Conservation (phyloP, 78 protist genomes). For the slime mould (Dictyostelium discoideum) region dicty_2.7 NC_007089.4:2181501-2182000, state of each 20-base stretch:
- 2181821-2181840: neutral
- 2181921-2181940: neutral
- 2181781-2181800: neutral
- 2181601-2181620: neutral
- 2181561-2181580: neutral
- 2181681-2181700: too few species aligned
- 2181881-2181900: neutral
- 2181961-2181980: neutral
- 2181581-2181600: neutral
- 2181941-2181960: neutral
- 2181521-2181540: neutral
- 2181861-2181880: neutral
- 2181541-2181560: neutral
- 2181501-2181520: neutral
- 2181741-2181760: too few species aligned
- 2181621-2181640: neutral
- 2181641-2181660: neutral
- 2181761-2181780: neutral
- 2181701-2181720: neutral
- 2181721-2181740: too few species aligned
- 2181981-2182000: neutral
- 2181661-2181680: neutral
- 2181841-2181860: neutral
- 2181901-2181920: neutral
- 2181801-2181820: too few species aligned